Percentiles rank a stretch among this genome's conserved stretches.
Evolutionary conservation across 1,284 basidiomycete species (phyloP).

Genomic region (Wallemia hederae): DNA sequence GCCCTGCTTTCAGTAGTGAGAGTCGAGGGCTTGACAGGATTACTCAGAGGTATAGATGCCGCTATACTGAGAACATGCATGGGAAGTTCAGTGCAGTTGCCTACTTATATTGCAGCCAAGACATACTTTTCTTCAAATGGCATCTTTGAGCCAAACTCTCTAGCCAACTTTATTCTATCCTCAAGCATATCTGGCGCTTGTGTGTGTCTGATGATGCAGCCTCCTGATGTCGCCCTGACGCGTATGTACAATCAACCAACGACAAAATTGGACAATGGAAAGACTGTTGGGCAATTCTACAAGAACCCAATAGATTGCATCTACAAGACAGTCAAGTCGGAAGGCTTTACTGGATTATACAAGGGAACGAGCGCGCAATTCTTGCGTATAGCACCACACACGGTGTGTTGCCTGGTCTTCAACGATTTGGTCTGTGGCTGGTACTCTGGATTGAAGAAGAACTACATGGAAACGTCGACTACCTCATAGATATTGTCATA

Average conservation of each 20-base stretch:
- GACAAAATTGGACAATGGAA: constrained; percentile 36
- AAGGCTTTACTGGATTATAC: constrained; percentile 74
- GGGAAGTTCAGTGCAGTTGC: constrained; percentile 77
- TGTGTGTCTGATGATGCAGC: constrained; percentile 21
- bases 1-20: constrained; percentile 51
- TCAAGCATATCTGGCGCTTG: constrained; percentile 69
- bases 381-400: constrained; percentile 68
- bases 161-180: constrained; percentile 64
- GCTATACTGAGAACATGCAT: constrained; percentile 77
- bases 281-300: constrained; percentile 45
- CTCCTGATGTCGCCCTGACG: constrained; percentile 36
- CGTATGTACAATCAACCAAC: constrained; percentile 92
- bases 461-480: neutral
- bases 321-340: constrained; percentile 75
- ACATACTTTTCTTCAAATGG: constrained; percentile 34
- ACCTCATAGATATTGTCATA: neutral
- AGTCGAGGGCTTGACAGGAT: constrained; percentile 44
- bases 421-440: neutral
- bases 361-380: constrained; percentile 83
- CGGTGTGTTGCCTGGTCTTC: constrained; percentile 12
- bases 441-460: neutral
- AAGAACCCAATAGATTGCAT: constrained; percentile 80
- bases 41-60: constrained; percentile 71
- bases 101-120: constrained; percentile 82
- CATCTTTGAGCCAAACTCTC: constrained; percentile 36